Conservation (phyloP, 805 yeast genomes). For the Cyberlindnera subsufficiens region DNA sequence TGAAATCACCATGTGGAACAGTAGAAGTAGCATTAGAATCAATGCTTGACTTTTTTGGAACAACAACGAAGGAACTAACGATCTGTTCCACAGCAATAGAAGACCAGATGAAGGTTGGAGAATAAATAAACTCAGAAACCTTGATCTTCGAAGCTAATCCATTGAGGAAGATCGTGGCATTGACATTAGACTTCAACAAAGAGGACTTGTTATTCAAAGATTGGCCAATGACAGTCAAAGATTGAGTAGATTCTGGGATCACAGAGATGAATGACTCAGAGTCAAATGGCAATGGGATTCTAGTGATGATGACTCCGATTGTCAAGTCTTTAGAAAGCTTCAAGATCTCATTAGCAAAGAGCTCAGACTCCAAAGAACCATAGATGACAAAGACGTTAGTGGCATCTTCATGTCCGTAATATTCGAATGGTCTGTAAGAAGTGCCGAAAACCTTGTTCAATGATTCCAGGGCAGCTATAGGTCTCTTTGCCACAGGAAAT, state of each 20-base stretch:
- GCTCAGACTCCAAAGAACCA: constrained; percentile 62
- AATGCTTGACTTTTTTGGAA: constrained; percentile 18
- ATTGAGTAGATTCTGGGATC: constrained; percentile 53
- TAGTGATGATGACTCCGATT: constrained; percentile 62
- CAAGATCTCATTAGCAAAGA: constrained; percentile 40
- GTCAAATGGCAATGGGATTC: constrained; percentile 80
- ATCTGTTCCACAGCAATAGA: constrained; percentile 45
- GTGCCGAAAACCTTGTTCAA: constrained; percentile 54
- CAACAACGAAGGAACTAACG: constrained; percentile 35
- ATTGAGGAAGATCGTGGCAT: constrained; percentile 59
- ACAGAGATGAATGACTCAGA: constrained; percentile 48
- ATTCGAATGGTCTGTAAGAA: constrained; percentile 57
- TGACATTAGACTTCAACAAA: constrained; percentile 61
- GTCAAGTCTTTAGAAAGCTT: constrained; percentile 17
- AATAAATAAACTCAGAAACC: constrained; percentile 48
- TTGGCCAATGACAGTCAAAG: constrained; percentile 67
- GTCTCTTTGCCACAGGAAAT: constrained; percentile 29
- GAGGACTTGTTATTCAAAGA: constrained; percentile 31
- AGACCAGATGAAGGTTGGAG: constrained; percentile 51
- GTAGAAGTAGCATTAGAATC: constrained; percentile 4
- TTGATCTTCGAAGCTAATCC: constrained; percentile 25
- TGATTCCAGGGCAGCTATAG: constrained; percentile 40
- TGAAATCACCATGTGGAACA: constrained; percentile 27
- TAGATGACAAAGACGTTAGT: constrained; percentile 76
- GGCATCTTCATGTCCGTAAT: constrained; percentile 56